phyloP scores from a whole-genome alignment of 257 asterid species.

The Jasminum sambac region DNA sequence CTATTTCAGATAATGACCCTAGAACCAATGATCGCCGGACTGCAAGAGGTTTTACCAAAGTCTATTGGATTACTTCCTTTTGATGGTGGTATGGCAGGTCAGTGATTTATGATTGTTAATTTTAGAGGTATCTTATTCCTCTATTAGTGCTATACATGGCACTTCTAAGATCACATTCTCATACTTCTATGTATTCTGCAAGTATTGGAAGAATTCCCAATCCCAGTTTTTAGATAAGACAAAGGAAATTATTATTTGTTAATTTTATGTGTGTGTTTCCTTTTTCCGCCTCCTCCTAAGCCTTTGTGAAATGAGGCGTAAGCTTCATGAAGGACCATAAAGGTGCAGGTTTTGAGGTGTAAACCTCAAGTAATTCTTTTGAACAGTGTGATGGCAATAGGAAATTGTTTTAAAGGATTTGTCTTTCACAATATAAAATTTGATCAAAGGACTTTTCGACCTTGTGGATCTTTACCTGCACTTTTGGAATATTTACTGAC shows the following conservation, averaged over 20 bases:
- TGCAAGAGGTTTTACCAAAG: conserved; percentile 93
- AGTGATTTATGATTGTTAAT: conserved; percentile 18
- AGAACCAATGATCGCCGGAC: conserved; percentile 81
- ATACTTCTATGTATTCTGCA: background rate
- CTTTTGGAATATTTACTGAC: background rate
- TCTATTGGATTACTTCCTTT: conserved; percentile 92
- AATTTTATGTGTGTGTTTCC: background rate
- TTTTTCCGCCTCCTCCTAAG: too few species aligned
- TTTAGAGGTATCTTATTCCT: background rate
- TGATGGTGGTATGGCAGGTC: conserved; percentile 96
- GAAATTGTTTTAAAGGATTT: background rate
- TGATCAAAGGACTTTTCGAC: background rate
- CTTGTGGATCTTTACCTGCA: background rate
- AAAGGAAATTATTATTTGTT: background rate
- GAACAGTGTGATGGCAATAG: too few species aligned
- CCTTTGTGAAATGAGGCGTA: too few species aligned
- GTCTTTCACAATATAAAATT: background rate
- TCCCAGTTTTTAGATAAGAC: background rate
- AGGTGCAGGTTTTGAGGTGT: too few species aligned
- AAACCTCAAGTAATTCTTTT: too few species aligned
- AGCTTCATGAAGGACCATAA: too few species aligned
- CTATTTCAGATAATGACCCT: conserved; percentile 69
- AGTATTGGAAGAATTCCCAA: background rate
- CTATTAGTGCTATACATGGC: background rate
- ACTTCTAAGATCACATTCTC: conserved; percentile 1